Percentiles rank a stretch among this genome's conserved stretches.
These are phyloP conservation scores for Trypanosoma boissoni DNA, from an alignment of 208 protist species.

Conservation along the genomic window DNA sequence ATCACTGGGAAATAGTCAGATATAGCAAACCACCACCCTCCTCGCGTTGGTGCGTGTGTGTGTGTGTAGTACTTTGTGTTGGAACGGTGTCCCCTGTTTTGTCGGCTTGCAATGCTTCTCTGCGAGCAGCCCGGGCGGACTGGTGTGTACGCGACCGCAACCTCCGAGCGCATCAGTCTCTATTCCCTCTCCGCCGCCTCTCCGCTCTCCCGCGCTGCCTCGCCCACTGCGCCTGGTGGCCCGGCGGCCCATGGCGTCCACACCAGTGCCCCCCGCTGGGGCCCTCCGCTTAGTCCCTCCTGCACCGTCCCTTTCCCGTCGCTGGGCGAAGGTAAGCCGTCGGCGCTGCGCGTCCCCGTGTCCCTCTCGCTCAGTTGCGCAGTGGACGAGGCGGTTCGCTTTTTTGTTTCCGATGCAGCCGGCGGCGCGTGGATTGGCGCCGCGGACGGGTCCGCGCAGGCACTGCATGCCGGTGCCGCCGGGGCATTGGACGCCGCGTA, in stretches of 20 bases:
- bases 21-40: background rate
- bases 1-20: background rate
- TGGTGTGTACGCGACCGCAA: conserved; percentile 64
- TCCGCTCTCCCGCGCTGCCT: background rate
- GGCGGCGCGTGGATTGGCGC: conserved; percentile 25
- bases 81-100: too few species aligned
- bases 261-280: too few species aligned
- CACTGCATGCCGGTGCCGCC: too few species aligned
- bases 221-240: too few species aligned
- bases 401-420: conserved; percentile 34
- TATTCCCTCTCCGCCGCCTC: conserved; percentile 33
- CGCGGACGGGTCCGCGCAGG: background rate
- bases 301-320: conserved; percentile 7
- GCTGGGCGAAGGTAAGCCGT: background rate
- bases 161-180: conserved; percentile 28
- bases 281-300: conserved; percentile 2
- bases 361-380: conserved; percentile 63
- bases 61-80: too few species aligned
- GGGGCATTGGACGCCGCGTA: background rate
- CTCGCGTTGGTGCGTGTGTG: too few species aligned
- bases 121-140: conserved; percentile 65
- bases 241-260: too few species aligned
- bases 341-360: background rate
- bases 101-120: conserved; percentile 41
- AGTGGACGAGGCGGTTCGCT: conserved; percentile 18